Base-by-base conservation (phyloP, 2,329 filamentous ascomycete genomes). In the Fusarium citri region DNA sequence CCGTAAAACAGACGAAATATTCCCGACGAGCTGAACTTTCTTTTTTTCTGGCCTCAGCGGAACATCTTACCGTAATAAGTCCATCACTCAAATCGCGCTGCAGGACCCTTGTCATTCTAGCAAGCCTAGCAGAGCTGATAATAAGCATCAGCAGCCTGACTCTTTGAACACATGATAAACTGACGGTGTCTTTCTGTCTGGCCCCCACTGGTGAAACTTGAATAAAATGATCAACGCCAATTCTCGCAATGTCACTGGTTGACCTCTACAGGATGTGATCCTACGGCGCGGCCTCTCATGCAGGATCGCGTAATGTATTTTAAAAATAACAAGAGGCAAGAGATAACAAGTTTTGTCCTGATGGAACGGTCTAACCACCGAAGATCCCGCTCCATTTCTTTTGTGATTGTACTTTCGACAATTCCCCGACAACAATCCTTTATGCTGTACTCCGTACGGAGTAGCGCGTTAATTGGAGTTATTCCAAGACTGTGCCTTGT, bases 101-200 rank as follows among this genome's bases (percentile, higher is more conserved):
- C 49, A 15, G 18, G 14, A 26, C 6, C 49, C 31, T 26, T 41
- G 49, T 41, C 18, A 12, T 16, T 2, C 5, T 4, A 28, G 25
- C 25, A 46, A 20, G 18, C 14, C 11, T 16, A 15, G 11, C 25
- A 16, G 3, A 3, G 5, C 5, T 26, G 31, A 51, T 14, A 51
- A 6, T 26, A 51, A 20, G 25, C 14, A 15, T 11, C 23, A 41
- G 8, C 8, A 12, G 16, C 3, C 15, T 7, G 5, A 1, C 22
- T 5, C 10, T 4, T 20, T 22, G 6, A 25, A 11, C 8, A 14
- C n/a, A 3, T 5, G 2, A 2, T 9, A 3, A 9, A 4, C 5
- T 20, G 31, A 7, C 6, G 3, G 2, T 15, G 1, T 22, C 18
- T 40, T 51, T 51, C 18, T 15, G 9, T 10, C 14, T 9, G 5